Evolutionary conservation across 2,329 filamentous ascomycete species (phyloP).

Genomic region (Coniella lustricola): DNA sequence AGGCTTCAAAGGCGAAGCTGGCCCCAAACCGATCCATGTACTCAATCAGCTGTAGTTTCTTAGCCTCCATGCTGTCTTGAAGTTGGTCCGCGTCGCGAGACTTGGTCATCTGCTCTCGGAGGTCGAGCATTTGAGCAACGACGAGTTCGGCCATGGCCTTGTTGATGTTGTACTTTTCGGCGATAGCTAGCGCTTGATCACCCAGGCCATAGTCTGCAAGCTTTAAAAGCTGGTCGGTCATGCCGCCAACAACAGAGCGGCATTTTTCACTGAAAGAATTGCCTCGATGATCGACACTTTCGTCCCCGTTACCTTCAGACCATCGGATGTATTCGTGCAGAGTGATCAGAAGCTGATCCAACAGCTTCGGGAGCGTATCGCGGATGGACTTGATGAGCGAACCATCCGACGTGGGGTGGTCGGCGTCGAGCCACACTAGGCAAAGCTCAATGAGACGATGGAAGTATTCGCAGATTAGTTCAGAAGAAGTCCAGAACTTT

Average conservation of each 20-base stretch:
- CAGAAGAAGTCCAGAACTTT: constrained; percentile 79
- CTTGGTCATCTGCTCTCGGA: constrained; percentile 29
- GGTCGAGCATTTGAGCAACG: constrained; percentile 42
- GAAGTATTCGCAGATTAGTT: constrained; percentile 53
- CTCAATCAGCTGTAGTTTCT: constrained; percentile 38
- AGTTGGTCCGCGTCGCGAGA: constrained; percentile 31
- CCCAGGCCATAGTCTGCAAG: constrained; percentile 50
- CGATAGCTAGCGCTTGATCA: constrained; percentile 51
- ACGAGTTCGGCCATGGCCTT: constrained; percentile 50
- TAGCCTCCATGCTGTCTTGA: constrained; percentile 37
- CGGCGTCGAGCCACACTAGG: constrained; percentile 46
- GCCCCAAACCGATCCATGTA: constrained; percentile 60
- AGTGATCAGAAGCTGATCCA: constrained; percentile 48
- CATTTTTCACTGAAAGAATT: constrained; percentile 44
- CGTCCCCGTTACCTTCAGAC: constrained; percentile 37
- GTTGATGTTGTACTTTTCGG: constrained; percentile 50
- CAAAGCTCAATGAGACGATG: constrained; percentile 54
- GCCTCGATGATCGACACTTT: constrained; percentile 38
- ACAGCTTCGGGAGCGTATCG: constrained; percentile 42
- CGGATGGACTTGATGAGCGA: constrained; percentile 39
- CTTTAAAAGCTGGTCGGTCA: constrained; percentile 39
- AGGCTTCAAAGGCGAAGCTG: constrained; percentile 68
- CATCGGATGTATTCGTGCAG: constrained; percentile 48
- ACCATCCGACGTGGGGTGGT: constrained; percentile 33
- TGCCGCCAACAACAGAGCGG: constrained; percentile 22